A percentile compares a stretch with the other conserved stretches of the same genome.
These are phyloP conservation scores for Claviceps spartinae DNA, from an alignment of 2,329 filamentous ascomycete genomes.

Conservation along the genomic window DNA sequence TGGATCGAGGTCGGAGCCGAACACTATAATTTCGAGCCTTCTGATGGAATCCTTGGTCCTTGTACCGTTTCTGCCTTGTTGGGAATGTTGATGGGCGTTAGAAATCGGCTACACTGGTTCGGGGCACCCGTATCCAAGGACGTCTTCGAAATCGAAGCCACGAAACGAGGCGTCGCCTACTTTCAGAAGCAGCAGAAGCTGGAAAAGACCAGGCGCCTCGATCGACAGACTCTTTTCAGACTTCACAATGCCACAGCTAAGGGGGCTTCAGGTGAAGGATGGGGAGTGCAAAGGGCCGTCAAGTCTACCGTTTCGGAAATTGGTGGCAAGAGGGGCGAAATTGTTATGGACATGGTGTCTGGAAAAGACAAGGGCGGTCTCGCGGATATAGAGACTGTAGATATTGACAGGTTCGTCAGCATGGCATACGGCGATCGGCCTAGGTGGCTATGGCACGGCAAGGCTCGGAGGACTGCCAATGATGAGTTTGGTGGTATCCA, in stretches of 20 bases:
- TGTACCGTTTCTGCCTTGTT: constrained; percentile 81
- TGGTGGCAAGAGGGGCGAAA: constrained; percentile 83
- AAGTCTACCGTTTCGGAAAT: constrained; percentile 92
- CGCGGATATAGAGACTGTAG: constrained; percentile 81
- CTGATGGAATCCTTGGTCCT: constrained; percentile 82
- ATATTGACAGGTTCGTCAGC: constrained; percentile 71
- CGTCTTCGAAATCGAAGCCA: constrained; percentile 70
- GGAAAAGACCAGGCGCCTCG: constrained; percentile 61
- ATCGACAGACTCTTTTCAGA: constrained; percentile 68
- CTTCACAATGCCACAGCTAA: constrained; percentile 80
- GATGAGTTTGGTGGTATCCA: constrained; percentile 30
- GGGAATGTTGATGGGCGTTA: constrained; percentile 76
- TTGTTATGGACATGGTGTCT: constrained; percentile 89
- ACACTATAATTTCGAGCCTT: constrained; percentile 83
- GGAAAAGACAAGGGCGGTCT: constrained; percentile 79
- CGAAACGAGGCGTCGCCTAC: constrained; percentile 70
- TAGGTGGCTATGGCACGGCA: constrained; percentile 93
- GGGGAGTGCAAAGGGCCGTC: constrained; percentile 85
- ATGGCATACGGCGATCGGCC: constrained; percentile 68
- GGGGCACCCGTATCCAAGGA: constrained; percentile 81
- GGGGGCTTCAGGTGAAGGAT: constrained; percentile 75
- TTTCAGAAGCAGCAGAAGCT: constrained; percentile 88
- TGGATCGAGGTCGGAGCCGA: constrained; percentile 90
- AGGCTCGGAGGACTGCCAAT: constrained; percentile 51
- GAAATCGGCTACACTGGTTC: constrained; percentile 75